Evolutionary conservation across 2,329 filamentous ascomycete species (phyloP), one percentile per base, ranked within the genome.

Genomic region (Cercospora nicotianae): DNA sequence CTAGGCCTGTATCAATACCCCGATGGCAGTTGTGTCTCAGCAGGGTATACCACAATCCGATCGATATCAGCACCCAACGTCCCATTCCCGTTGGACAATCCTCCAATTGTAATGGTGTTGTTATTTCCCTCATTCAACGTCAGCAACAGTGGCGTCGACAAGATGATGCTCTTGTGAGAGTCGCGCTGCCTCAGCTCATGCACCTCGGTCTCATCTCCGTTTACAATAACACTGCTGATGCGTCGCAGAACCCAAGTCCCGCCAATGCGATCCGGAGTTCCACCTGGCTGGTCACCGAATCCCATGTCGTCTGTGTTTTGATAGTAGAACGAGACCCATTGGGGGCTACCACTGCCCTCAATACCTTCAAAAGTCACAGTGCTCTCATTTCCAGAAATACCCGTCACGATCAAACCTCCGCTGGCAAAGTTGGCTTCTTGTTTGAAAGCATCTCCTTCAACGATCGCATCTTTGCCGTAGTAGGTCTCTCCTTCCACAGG

Each of bases 291-390:
- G 67, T 81, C 80, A 0, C 86, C 86, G 64, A 86, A 88, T 2
- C 86, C 86, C 84, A 87, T 87, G 67, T 88, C 86, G 60, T 88
- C 86, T 2, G 80, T 87, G 75, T 88, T 87, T 68, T 87, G 84
- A 70, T 87, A 86, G 75, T 87, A 84, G 75, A 87, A 87, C 0
- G 84, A 85, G 1, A 87, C 81, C 85, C 85, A 87, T 73, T 87
- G 85, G 1, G 83, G 81, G 66, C 83, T 81, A 2, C 84, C 85
- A 0, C 79, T 77, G 8, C 85, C 85, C 72, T 84, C 76, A 48
- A 87, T 80, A 5, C 78, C 77, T 4, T 79, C 75, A 72, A 87
- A 86, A 0, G 82, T 85, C 10, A 85, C 81, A 0, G 82, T 87
- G 75, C 83, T 86, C 67, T 84, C 82, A 66, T 87, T 87, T 12